These are phyloP conservation scores for Xylaria multiplex DNA, from an alignment of 2,329 filamentous ascomycete genomes.

Conservation along the genomic window DNA sequence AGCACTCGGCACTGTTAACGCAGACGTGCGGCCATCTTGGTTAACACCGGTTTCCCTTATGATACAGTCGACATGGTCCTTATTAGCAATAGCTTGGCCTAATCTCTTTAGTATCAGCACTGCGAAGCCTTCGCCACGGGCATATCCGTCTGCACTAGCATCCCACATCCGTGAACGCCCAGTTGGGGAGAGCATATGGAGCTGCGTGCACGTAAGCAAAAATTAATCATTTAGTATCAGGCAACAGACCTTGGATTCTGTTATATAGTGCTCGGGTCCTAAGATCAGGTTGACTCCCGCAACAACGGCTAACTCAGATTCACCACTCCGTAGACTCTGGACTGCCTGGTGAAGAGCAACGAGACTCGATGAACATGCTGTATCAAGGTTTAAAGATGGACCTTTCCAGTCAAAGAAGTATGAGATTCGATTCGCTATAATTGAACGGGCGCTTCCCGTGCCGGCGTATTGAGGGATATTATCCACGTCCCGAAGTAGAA, in stretches of 20 bases:
- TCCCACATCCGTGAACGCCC: conserved; percentile 40
- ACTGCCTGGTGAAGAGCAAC: conserved; percentile 3
- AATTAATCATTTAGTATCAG: no score
- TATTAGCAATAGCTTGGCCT: conserved; percentile 18
- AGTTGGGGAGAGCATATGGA: conserved; percentile 38
- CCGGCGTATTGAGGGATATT: no score
- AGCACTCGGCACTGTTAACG: neutral
- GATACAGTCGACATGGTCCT: conserved; percentile 39
- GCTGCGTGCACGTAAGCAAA: neutral
- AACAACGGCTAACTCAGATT: neutral
- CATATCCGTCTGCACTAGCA: conserved; percentile 40
- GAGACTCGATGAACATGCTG: conserved; percentile 1
- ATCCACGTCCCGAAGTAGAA: no score
- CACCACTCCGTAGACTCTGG: neutral
- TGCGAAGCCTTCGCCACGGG: conserved; percentile 41
- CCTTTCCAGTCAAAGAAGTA: conserved; percentile 18
- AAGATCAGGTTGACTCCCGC: neutral
- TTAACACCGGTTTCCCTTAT: conserved; percentile 29
- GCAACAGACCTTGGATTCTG: neutral
- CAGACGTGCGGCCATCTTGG: neutral
- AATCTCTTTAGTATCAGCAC: conserved; percentile 57
- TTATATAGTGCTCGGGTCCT: neutral
- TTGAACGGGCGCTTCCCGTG: no score
- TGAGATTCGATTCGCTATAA: neutral
- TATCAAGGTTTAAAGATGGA: neutral